Base-by-base conservation (phyloP, 2,329 filamentous ascomycete genomes). In the Stemphylium beticola region DNA sequence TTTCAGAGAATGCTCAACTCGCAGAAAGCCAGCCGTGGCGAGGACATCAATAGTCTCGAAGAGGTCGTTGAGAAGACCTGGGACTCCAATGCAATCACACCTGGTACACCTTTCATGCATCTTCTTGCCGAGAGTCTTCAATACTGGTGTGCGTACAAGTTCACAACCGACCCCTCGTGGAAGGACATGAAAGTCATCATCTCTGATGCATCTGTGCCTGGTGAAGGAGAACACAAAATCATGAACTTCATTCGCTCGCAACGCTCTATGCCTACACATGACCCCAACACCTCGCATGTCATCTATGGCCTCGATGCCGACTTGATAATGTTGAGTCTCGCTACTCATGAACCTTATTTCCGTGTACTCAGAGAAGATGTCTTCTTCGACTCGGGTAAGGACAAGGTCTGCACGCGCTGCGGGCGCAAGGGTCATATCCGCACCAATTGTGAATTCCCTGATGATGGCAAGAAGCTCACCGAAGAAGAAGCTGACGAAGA, bases 221-320 rank as follows among this genome's bases (percentile, higher is more conserved):
- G 95, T 72, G 95, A 99, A 79, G 95, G 95, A 74, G 95, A 99
- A 79, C 95, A 99, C 77, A 99, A 99, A 78, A 98, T 99, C 72
- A 99, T 99, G 95, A 88, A 95, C 65, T 99, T 98, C 74, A 86
- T 99, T 63, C 88, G 95, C 68, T 96, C 93, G 33, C 96, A 99
- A 77, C 87, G 95, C 68, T 86, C 90, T 44, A 95, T 91, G 48
- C 89, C 93, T 4, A 89, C 96, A 61, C 92, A 99, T 76, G 89
- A 99, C 70, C 95, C 95, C 20, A 98, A 99, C 75, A 98, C 95
- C 18, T 90, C 91, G 57, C 95, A 99, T 78, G 96, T 99, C 68
- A 97, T 99, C 59, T 99, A 99, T 73, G 95, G 95, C 44, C 83
- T 99, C 72, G 95, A 99, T 80, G 96, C 95, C 56, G 95, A 99